Evolutionary conservation across 1,139 yeast species (phyloP).

Genomic region (Blastobotrys raffinosifermentans): DNA sequence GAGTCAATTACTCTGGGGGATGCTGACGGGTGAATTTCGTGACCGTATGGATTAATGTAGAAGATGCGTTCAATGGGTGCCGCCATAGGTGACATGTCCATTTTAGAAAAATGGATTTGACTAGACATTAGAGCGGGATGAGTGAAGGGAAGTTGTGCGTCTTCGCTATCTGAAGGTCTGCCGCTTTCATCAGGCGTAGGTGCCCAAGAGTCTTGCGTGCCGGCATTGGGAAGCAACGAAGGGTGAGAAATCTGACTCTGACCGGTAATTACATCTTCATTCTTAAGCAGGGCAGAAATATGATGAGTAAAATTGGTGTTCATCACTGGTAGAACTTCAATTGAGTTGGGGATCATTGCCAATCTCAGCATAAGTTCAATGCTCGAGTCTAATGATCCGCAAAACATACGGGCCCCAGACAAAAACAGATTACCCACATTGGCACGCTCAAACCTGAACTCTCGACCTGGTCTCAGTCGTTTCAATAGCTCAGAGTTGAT

Average conservation of each 20-base stretch:
- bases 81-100: conserved; percentile 46
- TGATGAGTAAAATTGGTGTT: conserved; percentile 83
- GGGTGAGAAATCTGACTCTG: conserved; percentile 95
- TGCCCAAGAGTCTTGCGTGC: neutral
- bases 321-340: conserved; percentile 70
- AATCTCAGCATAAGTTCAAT: conserved; percentile 68
- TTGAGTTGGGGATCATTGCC: conserved; percentile 51
- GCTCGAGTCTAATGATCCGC: conserved; percentile 81
- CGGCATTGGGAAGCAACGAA: conserved; percentile 19
- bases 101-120: conserved; percentile 65
- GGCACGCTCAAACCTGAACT: conserved; percentile 69
- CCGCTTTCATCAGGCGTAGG: neutral
- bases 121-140: conserved; percentile 75
- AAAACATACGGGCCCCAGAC: conserved; percentile 74
- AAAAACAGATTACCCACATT: conserved; percentile 79
- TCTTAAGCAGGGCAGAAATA: conserved; percentile 66
- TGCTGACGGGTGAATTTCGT: conserved; percentile 76
- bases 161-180: conserved; percentile 39
- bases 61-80: conserved; percentile 70
- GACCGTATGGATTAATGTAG: conserved; percentile 84
- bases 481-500: conserved; percentile 73
- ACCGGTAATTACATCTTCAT: conserved; percentile 80
- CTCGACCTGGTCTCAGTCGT: conserved; percentile 51
- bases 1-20: conserved; percentile 56
- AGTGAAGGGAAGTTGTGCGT: conserved; percentile 66